These are phyloP conservation scores for Colletotrichum sidae DNA, from an alignment of 2,329 filamentous ascomycete genomes.

Conservation along the genomic window DNA sequence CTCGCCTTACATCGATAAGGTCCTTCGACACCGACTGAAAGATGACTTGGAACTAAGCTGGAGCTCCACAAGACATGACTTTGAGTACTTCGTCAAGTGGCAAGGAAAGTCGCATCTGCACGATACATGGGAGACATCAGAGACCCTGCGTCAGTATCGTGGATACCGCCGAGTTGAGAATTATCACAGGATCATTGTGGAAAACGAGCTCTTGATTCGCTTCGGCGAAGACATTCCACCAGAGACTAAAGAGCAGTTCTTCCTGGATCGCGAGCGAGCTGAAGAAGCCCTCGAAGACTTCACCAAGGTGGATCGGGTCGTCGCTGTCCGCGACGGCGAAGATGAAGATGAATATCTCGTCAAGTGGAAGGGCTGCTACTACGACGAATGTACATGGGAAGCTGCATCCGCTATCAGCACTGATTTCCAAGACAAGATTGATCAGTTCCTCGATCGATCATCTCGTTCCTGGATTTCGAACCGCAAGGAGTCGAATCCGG, in stretches of 20 bases:
- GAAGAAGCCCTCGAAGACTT: constrained; percentile 90
- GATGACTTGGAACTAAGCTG: constrained; percentile 71
- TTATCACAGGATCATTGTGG: constrained; percentile 87
- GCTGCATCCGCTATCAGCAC: constrained; percentile 77
- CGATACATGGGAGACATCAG: constrained; percentile 91
- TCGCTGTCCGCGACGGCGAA: constrained; percentile 83
- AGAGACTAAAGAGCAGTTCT: constrained; percentile 92
- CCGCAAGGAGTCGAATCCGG: constrained; percentile 78
- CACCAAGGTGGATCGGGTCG: constrained; percentile 92
- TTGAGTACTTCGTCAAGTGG: constrained; percentile 96
- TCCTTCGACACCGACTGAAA: constrained; percentile 86
- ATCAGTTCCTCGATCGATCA: constrained; percentile 87
- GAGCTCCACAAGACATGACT: constrained; percentile 77
- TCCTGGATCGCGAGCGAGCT: constrained; percentile 92
- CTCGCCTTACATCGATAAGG: constrained; percentile 87
- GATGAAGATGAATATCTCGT: constrained; percentile 89
- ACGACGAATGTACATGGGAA: constrained; percentile 97
- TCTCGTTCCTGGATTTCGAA: constrained; percentile 86
- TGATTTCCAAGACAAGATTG: constrained; percentile 88
- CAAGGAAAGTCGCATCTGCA: constrained; percentile 95
- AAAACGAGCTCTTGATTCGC: constrained; percentile 81
- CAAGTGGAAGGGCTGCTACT: constrained; percentile 96
- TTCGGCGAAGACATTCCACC: constrained; percentile 81
- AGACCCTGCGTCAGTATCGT: constrained; percentile 79
- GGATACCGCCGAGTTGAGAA: constrained; percentile 93